These are phyloP conservation scores for Rehmannia glutinosa DNA, from an alignment of 257 asterid genomes.

Conservation along the genomic window DNA sequence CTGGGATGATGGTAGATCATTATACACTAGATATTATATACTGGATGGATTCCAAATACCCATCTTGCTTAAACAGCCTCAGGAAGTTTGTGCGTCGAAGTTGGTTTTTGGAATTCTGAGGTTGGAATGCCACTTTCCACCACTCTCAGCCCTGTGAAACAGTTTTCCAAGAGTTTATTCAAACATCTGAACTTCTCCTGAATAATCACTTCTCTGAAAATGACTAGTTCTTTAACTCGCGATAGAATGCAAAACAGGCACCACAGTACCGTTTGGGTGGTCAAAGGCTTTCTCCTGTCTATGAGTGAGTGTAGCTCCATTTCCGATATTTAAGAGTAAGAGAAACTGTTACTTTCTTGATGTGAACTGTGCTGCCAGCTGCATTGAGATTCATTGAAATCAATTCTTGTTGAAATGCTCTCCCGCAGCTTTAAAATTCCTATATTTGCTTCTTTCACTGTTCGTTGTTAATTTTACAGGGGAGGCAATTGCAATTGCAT, in stretches of 20 bases:
- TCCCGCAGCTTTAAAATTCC: too few relatives aligned
- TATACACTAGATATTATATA: not conserved
- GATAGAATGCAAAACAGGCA: not conserved
- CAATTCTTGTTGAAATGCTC: not conserved
- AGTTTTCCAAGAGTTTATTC: not conserved
- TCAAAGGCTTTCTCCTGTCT: not conserved
- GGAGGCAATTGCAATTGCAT: not conserved
- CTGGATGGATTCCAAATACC: not conserved
- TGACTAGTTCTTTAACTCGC: not conserved
- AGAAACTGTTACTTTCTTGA: slow-evolving; percentile 5
- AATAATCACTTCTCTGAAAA: not conserved
- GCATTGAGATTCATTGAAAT: slow-evolving; percentile 6
- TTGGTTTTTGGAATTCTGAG: not conserved
- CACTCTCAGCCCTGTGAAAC: not conserved
- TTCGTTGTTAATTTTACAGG: not conserved
- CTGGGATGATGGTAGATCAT: not conserved
- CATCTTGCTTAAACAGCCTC: not conserved
- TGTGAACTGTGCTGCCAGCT: slow-evolving; percentile 5
- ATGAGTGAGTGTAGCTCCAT: not conserved
- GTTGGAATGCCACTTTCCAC: slow-evolving; percentile 5
- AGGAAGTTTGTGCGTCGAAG: not conserved
- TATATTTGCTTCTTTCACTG: slow-evolving; percentile 1
- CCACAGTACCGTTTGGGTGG: not conserved
- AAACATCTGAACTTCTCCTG: not conserved
- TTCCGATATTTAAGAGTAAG: not conserved